A percentile compares a stretch with the other conserved stretches of the same genome.
phyloP scores from a whole-genome alignment of 805 yeast species.

The Suhomyces faveliae region DNA sequence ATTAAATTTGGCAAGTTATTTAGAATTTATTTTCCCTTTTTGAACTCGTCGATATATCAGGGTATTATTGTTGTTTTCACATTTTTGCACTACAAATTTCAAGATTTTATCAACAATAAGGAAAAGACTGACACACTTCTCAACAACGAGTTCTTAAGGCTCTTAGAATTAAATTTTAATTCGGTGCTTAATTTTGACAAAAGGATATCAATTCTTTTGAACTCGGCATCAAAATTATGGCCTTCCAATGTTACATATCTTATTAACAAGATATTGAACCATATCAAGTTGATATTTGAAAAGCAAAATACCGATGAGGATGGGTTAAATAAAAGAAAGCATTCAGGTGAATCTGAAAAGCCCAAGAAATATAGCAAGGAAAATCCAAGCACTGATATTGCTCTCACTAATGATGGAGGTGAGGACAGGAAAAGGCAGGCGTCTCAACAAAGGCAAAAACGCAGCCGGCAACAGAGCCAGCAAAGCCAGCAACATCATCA shows the following conservation, averaged over 20 bases:
- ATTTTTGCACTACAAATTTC: conserved; percentile 43
- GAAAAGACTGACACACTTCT: conserved; percentile 7
- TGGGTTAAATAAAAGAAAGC: conserved; percentile 4
- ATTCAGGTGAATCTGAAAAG: neutral
- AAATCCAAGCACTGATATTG: neutral
- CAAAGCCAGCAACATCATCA: neutral
- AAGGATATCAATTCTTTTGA: conserved; percentile 18
- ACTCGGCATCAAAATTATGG: conserved; percentile 28
- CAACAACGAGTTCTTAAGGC: conserved; percentile 20
- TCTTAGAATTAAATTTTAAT: conserved; percentile 23
- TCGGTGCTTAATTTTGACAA: conserved; percentile 24
- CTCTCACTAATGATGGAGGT: neutral
- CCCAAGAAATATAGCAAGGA: neutral
- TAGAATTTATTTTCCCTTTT: conserved; percentile 44
- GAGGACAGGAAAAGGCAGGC: neutral
- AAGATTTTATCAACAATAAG: conserved; percentile 30
- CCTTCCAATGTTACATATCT: conserved; percentile 33
- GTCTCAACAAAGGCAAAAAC: neutral
- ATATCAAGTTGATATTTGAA: conserved; percentile 25
- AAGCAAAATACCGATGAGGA: conserved; percentile 11
- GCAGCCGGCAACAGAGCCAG: neutral
- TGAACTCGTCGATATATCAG: conserved; percentile 50
- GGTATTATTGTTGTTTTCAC: conserved; percentile 52
- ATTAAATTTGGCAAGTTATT: conserved; percentile 33
- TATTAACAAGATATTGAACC: conserved; percentile 29